Evolutionary conservation across 2,329 filamentous ascomycete species (phyloP), one percentile per base, ranked within the genome.

Genomic region (Aspergillus uvarum): DNA sequence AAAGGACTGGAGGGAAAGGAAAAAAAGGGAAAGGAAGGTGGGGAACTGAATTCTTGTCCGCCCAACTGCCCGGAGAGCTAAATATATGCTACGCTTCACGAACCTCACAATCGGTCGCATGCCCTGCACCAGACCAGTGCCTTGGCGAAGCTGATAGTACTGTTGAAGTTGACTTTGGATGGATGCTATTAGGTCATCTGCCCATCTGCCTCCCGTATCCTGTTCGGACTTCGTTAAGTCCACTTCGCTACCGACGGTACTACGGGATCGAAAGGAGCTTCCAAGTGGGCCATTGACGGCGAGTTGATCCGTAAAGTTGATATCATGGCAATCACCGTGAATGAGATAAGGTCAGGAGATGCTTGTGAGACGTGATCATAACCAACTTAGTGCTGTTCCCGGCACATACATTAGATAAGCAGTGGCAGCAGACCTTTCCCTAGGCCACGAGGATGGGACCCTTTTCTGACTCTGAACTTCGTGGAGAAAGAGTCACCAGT

Each of bases 41-140:
- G 35, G 42, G 22, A 51, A 31, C 38, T 54, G 32, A 21, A 44
- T 26, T 26, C 5, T 26, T 26, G 26, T 26, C 32, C 32, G 32
- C 11, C 38, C 38, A 42, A 19, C 16, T 42, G 38, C 16, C 16
- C 16, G 31, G 50, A 54, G 42, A 53, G 44, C 60, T 64, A 63
- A 64, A 60, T 63, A 57, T 63, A 64, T 60, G 54, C 47, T 29
- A 53, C 56, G n/a, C 38, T 42, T 42, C 38, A 42, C 38, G 38
- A 42, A 51, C 51, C 26, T 52, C 47, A 58, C 58, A 58, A 63
- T 63, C 60, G 51, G 47, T 35, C 35, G 52, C 47, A 49, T 60
- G 52, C 48, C 48, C 32, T 50, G 51, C 47, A 44, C 55, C 58
- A 57, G 55, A 57, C 52, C 47, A 32, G 55, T 29, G 48, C 29